These are phyloP conservation scores for Atkinsonella texensis DNA, from an alignment of 2,329 filamentous ascomycete species.

Conservation along the genomic window DNA sequence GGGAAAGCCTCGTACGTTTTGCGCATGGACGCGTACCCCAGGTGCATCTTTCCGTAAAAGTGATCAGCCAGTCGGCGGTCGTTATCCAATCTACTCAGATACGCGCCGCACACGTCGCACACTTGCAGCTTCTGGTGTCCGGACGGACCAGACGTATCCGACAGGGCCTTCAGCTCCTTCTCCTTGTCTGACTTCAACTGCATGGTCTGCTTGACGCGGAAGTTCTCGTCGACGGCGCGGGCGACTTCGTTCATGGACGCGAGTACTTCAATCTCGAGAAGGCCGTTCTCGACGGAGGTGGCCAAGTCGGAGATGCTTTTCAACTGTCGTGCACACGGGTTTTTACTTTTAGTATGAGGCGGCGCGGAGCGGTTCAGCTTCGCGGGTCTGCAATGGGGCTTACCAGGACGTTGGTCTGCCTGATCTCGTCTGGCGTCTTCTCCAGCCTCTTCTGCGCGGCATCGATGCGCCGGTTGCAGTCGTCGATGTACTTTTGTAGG, in stretches of 20 bases:
- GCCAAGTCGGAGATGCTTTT: slow-evolving; percentile 75
- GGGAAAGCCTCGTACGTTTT: slow-evolving; percentile 82
- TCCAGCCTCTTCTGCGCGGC: slow-evolving; percentile 79
- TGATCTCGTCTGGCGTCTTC: slow-evolving; percentile 95
- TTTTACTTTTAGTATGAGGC: not conserved
- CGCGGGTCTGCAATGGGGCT: slow-evolving; percentile 1
- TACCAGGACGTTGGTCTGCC: slow-evolving; percentile 80
- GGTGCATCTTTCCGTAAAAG: slow-evolving; percentile 98
- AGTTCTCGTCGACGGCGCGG: slow-evolving; percentile 75
- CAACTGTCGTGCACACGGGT: slow-evolving; percentile 29
- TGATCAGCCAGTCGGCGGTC: slow-evolving; percentile 89
- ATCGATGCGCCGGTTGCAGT: slow-evolving; percentile 91
- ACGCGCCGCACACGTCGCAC: slow-evolving; percentile 95
- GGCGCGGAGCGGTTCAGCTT: not conserved
- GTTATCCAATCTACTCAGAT: slow-evolving; percentile 84
- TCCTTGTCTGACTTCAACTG: slow-evolving; percentile 74
- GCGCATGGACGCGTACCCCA: slow-evolving; percentile 96
- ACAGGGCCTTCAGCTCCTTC: slow-evolving; percentile 77
- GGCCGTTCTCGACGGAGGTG: slow-evolving; percentile 65
- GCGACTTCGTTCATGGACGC: slow-evolving; percentile 72
- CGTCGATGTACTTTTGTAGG: slow-evolving; percentile 91
- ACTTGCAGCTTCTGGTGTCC: slow-evolving; percentile 98
- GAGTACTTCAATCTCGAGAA: slow-evolving; percentile 76
- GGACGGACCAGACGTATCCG: slow-evolving; percentile 82
- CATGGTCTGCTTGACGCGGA: slow-evolving; percentile 70